Evolutionary conservation across 768 basidiomycete species (phyloP), one percentile per base, ranked within the genome.

Genomic region (Hydnomerulius pinastri): DNA sequence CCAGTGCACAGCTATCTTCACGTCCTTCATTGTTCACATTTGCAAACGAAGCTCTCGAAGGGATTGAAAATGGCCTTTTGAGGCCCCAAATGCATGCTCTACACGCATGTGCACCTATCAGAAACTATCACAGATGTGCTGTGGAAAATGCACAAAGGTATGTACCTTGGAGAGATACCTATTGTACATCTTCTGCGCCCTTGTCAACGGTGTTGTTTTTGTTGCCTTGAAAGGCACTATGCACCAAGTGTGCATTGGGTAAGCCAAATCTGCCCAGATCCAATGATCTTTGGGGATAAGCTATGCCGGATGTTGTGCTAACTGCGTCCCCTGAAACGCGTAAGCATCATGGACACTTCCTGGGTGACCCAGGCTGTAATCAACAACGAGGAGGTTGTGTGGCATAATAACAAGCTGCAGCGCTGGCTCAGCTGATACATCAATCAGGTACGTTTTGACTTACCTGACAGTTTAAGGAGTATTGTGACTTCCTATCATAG

Each of bases 401-500:
- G 52, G 47, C 1, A 48, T 43, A 17, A 44, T 36, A 6, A 48
- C 27, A 15, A 48, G 17, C 52, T 53, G 36, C 28, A 41, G 15
- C 27, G 38, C 28, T 15, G 6, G n/a, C 33, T 13, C 13, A 6
- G 12, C n/a, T 15, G n/a, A n/a, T n/a, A n/a, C n/a, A n/a, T 27
- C 29, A 5, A 39, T 5, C 1, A 2, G 35, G 11, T 24, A 18
- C 12, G 6, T 4, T 10, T 47, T 29, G 41, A n/a, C 41, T 30
- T 44, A 61, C 59, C 46, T 58, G 57, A 6, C 8, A 32, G 30
- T 52, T 42, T 3, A 57, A 32, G 27, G 56, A 62, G 35, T 60
- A 63, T 15, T 59, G 30, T 21, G 47, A 51, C 13, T 55, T 53
- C 30, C 53, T 53, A 39, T 60, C 56, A 50, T 59, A 61, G 38